phyloP scores from a whole-genome alignment of 1,284 basidiomycete species.

The Cryptococcus wingfieldii region DNA sequence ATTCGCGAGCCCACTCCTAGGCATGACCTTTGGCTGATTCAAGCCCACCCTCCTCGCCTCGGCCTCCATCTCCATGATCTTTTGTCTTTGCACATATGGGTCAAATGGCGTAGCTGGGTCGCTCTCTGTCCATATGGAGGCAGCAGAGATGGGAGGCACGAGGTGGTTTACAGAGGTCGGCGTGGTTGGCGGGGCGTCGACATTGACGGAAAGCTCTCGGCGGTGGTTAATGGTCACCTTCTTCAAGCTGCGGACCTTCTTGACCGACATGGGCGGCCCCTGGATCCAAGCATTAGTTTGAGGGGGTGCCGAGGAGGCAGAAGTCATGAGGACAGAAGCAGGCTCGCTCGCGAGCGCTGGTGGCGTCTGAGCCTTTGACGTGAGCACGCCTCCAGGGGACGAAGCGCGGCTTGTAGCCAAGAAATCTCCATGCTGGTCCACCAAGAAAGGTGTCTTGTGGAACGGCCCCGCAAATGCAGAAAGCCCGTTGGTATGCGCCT shows the following conservation, averaged over 20 bases:
- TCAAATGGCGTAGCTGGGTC: slow-evolving; percentile 40
- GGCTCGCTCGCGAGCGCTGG: slow-evolving; percentile 2
- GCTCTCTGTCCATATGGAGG: slow-evolving; percentile 36
- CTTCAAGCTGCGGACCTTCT: slow-evolving; percentile 10
- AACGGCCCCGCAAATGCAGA: slow-evolving; percentile 30
- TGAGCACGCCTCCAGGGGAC: slow-evolving; percentile 5
- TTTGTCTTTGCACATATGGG: slow-evolving; percentile 15
- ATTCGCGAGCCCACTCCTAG: slow-evolving; percentile 5
- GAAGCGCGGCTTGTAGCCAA: neutral
- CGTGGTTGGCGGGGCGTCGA: neutral
- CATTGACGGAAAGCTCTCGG: neutral
- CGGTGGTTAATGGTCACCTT: slow-evolving; percentile 15
- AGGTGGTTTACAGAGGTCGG: slow-evolving; percentile 8
- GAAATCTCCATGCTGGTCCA: slow-evolving; percentile 16
- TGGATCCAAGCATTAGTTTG: slow-evolving; percentile 23
- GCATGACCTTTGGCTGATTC: neutral
- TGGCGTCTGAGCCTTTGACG: slow-evolving; percentile 17
- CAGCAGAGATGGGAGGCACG: slow-evolving; percentile 22
- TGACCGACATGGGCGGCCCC: slow-evolving; percentile 19
- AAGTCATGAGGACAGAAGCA: slow-evolving; percentile 1
- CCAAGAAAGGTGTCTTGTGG: slow-evolving; percentile 11
- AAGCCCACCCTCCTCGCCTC: neutral
- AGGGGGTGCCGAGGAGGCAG: slow-evolving; percentile 6
- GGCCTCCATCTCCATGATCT: slow-evolving; percentile 11
- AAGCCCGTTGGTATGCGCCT: slow-evolving; percentile 7